These are phyloP conservation scores for Suillus cothurnatus DNA, from an alignment of 768 basidiomycete genomes.

Conservation along the genomic window DNA sequence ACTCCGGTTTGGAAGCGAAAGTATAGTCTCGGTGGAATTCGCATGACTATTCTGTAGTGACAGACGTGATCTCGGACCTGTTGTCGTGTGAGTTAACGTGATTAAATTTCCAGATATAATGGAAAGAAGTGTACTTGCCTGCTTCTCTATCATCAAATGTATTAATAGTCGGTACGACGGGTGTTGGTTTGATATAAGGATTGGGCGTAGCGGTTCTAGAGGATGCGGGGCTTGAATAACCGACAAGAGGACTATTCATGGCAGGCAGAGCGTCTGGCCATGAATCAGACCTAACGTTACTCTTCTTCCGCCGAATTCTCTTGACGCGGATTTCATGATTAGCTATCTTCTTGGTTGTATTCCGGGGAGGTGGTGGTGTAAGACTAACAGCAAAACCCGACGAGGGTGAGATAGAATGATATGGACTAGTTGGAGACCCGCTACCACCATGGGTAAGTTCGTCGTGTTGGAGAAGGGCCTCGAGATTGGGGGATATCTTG, in stretches of 20 bases:
- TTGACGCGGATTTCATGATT: conserved; percentile 22
- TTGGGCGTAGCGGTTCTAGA: conserved; percentile 31
- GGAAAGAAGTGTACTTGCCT: conserved; percentile 17
- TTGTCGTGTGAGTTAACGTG: conserved; percentile 3
- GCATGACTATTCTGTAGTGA: neutral
- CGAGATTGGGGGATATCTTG: conserved; percentile 59
- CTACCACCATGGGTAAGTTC: conserved; percentile 43
- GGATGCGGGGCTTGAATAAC: conserved; percentile 13
- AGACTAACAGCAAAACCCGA: conserved; percentile 28
- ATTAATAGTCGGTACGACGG: conserved; percentile 19
- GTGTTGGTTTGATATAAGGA: conserved; percentile 41
- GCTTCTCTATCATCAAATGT: conserved; percentile 10
- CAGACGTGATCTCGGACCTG: neutral
- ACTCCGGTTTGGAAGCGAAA: neutral
- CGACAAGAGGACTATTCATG: conserved; percentile 3
- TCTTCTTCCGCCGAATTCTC: conserved; percentile 18
- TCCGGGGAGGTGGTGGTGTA: conserved; percentile 38
- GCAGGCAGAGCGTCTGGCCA: conserved; percentile 27
- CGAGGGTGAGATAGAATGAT: conserved; percentile 12
- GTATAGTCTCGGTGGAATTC: neutral
- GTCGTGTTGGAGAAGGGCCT: conserved; percentile 61
- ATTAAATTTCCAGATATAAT: neutral
- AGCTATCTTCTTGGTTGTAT: conserved; percentile 18
- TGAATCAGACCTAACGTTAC: conserved; percentile 19
- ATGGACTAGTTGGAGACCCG: conserved; percentile 24